phyloP scores from a whole-genome alignment of 192 early-diverging fungal species.

The Coemansia sp. region DNA sequence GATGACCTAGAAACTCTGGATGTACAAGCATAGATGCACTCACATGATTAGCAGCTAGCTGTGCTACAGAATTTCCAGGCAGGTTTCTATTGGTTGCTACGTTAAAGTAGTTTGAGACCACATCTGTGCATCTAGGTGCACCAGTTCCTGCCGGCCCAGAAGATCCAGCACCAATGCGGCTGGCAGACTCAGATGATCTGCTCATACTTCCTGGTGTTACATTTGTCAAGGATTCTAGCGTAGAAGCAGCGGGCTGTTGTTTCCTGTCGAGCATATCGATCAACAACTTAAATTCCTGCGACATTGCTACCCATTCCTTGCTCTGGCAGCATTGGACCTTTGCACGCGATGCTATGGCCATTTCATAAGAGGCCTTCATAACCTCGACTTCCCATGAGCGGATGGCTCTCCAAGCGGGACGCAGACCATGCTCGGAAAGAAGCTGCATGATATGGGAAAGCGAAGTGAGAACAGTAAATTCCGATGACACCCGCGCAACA shows the following conservation, averaged over 20 bases:
- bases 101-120: slow-evolving; percentile 50
- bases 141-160: not conserved
- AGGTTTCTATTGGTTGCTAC: slow-evolving; percentile 16
- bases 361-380: slow-evolving; percentile 25
- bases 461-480: slow-evolving; percentile 60
- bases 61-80: slow-evolving; percentile 1
- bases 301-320: slow-evolving; percentile 42
- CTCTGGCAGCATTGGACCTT: slow-evolving; percentile 48
- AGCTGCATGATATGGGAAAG: slow-evolving; percentile 54
- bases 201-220: not conserved
- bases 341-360: slow-evolving; percentile 36
- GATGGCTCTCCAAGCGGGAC: slow-evolving; percentile 45
- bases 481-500: slow-evolving; percentile 35
- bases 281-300: slow-evolving; percentile 30
- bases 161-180: not conserved
- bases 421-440: slow-evolving; percentile 51
- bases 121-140: slow-evolving; percentile 23
- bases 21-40: slow-evolving; percentile 19
- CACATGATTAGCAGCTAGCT: not conserved
- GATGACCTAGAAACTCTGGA: slow-evolving; percentile 65
- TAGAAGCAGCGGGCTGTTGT: not conserved
- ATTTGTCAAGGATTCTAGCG: not conserved
- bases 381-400: slow-evolving; percentile 38
- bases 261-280: slow-evolving; percentile 29
- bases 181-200: not conserved